A percentile compares a stretch with the other conserved stretches of the same genome.
Conservation (phyloP, 1,284 basidiomycete genomes). For the Austroboletus novae-zelandiae region DNA sequence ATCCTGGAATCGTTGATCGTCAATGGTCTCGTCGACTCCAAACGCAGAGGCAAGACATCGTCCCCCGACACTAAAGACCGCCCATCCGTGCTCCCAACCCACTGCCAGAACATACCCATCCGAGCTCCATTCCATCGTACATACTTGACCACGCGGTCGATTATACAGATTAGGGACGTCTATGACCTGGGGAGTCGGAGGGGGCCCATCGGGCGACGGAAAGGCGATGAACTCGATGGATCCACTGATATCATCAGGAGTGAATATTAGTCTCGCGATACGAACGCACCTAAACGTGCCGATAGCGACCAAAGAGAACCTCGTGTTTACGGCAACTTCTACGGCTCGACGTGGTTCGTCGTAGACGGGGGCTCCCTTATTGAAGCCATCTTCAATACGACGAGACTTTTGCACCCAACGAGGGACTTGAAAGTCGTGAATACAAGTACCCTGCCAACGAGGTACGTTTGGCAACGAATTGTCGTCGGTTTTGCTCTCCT, state of each 20-base stretch:
- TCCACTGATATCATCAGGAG: conserved; percentile 42
- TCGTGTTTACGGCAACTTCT: conserved; percentile 71
- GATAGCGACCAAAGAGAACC: conserved; percentile 83
- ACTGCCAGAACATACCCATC: conserved; percentile 98
- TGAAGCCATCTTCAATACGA: conserved; percentile 42
- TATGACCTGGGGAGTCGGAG: conserved; percentile 54
- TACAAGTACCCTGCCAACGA: conserved; percentile 65
- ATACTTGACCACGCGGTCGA: conserved; percentile 69
- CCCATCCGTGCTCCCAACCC: conserved; percentile 89
- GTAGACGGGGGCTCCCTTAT: conserved; percentile 41
- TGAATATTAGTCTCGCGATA: conserved; percentile 1
- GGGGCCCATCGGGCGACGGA: conserved; percentile 53
- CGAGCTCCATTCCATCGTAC: conserved; percentile 83
- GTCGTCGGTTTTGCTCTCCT: conserved; percentile 10
- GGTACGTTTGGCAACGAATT: conserved; percentile 26
- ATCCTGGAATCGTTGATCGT: conserved; percentile 72
- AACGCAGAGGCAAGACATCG: conserved; percentile 77
- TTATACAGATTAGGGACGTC: conserved; percentile 57
- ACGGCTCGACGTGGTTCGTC: conserved; percentile 65
- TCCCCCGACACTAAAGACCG: conserved; percentile 89
- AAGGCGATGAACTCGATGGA: conserved; percentile 63
- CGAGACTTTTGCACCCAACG: conserved; percentile 74
- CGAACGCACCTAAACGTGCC: conserved; percentile 65
- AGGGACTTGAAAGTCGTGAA: conserved; percentile 66
- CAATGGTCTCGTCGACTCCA: conserved; percentile 65